Percentiles rank a stretch among this genome's conserved stretches.
Evolutionary conservation across 139 green algal species (phyloP).

Genomic region (Chlorella sp.): DNA sequence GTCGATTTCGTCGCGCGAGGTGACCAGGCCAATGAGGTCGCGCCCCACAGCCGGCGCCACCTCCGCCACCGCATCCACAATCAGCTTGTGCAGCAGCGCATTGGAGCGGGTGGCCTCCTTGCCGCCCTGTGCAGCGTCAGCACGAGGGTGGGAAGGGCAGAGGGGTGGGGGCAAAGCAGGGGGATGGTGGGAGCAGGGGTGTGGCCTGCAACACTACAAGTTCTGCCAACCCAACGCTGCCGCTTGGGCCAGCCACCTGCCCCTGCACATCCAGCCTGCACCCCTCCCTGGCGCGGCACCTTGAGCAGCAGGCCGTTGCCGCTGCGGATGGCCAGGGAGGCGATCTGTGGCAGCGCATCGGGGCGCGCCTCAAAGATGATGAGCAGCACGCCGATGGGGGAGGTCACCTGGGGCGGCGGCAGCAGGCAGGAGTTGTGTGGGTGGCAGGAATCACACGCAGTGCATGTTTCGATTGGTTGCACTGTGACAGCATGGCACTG

Average conservation of each 20-base stretch:
- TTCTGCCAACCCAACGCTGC: neutral
- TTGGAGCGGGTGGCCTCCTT: slow-evolving; percentile 94
- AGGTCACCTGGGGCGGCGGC: slow-evolving; percentile 55
- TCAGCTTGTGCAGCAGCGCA: slow-evolving; percentile 82
- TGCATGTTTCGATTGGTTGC: too few relatives aligned
- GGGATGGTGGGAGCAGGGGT: neutral
- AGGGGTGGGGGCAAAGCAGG: neutral
- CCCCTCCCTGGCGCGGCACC: slow-evolving; percentile 16
- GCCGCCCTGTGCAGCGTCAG: slow-evolving; percentile 68
- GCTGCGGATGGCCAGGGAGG: slow-evolving; percentile 81
- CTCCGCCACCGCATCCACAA: slow-evolving; percentile 62
- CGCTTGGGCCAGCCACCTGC: neutral
- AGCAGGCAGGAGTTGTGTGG: neutral
- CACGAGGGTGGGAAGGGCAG: neutral
- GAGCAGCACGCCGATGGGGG: slow-evolving; percentile 96
- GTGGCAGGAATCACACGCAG: neutral
- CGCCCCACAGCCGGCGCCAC: slow-evolving; percentile 64
- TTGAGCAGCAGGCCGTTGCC: slow-evolving; percentile 93
- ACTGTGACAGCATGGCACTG: too few relatives aligned
- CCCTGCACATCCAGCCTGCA: neutral
- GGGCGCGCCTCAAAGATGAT: slow-evolving; percentile 99
- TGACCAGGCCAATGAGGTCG: slow-evolving; percentile 91
- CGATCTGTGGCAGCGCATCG: slow-evolving; percentile 96
- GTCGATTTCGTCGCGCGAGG: slow-evolving; percentile 85
- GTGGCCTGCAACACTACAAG: neutral